phyloP scores from a whole-genome alignment of 129 eudicot species.

The Oenanthe sinensis region DNA sequence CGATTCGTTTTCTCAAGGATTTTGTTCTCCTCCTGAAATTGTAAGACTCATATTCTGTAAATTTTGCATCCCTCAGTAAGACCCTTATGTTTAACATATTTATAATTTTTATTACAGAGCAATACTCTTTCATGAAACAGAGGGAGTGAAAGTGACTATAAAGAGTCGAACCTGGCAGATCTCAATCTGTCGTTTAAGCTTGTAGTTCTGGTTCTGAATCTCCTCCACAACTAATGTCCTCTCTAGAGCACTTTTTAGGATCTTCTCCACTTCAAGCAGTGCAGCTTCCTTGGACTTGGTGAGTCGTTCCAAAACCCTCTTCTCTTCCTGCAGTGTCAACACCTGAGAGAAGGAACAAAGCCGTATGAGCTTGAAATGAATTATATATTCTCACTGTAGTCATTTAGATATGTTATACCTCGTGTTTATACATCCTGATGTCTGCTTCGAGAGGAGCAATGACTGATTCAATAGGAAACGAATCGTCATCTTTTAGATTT shows the following conservation, averaged over 20 bases:
- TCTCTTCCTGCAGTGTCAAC: conserved; percentile 61
- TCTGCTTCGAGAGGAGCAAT: conserved; percentile 93
- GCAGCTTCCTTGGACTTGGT: conserved; percentile 87
- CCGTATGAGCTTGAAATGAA: conserved; percentile 31
- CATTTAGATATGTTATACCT: conserved; percentile 39
- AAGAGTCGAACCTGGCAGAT: conserved; percentile 55
- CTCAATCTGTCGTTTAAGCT: conserved; percentile 78
- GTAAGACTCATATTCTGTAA: background rate
- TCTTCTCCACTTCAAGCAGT: conserved; percentile 76
- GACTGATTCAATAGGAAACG: conserved; percentile 67
- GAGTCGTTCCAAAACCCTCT: conserved; percentile 68
- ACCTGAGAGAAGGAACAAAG: conserved; percentile 29
- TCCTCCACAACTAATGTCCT: conserved; percentile 84
- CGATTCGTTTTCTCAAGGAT: conserved; percentile 80
- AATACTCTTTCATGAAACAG: background rate
- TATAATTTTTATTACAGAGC: background rate
- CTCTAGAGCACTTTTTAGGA: conserved; percentile 83
- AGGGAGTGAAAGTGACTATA: background rate
- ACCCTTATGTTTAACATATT: background rate
- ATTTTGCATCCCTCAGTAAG: background rate
- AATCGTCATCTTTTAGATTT: conserved; percentile 63
- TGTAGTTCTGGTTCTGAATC: conserved; percentile 79
- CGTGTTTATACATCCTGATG: conserved; percentile 57
- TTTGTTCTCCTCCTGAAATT: conserved; percentile 74
- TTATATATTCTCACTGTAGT: background rate